Evolutionary conservation across 192 early-diverging fungal genomes (phyloP).

Genomic region (Backusella tuberculispora): DNA sequence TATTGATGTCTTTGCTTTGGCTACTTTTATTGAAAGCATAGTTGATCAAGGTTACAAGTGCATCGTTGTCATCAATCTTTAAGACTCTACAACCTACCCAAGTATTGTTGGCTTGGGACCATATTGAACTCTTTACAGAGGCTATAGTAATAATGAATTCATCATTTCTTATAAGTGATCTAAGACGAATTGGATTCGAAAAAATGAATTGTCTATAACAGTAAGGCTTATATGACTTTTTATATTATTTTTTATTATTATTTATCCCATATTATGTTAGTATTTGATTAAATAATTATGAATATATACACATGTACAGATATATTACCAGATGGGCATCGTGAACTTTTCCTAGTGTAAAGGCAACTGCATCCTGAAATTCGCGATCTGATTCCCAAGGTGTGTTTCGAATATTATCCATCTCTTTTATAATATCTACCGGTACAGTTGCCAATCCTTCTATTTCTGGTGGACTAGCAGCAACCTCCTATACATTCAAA

Average conservation of each 20-base stretch:
- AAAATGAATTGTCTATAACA: conserved; percentile 43
- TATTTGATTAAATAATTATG: neutral
- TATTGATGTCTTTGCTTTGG: conserved; percentile 40
- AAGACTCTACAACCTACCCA: conserved; percentile 36
- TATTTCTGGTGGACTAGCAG: conserved; percentile 27
- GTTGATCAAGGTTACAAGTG: conserved; percentile 33
- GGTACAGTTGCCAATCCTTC: conserved; percentile 37
- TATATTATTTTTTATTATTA: neutral
- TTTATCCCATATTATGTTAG: neutral
- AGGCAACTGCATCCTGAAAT: conserved; percentile 40
- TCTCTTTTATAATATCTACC: conserved; percentile 27
- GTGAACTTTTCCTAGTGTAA: conserved; percentile 38
- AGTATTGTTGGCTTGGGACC: conserved; percentile 32
- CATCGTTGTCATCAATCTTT: conserved; percentile 31
- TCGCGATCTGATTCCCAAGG: conserved; percentile 35
- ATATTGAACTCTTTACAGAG: conserved; percentile 35
- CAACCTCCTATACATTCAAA: conserved; percentile 31
- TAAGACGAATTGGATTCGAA: conserved; percentile 40
- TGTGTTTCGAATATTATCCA: conserved; percentile 29
- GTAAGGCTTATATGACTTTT: conserved; percentile 33
- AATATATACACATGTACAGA: neutral
- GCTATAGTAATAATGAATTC: conserved; percentile 32
- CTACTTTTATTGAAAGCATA: conserved; percentile 39
- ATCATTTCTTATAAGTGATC: conserved; percentile 25
- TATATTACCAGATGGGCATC: conserved; percentile 40